phyloP scores from a whole-genome alignment of 306 rosid species.

The Vigna radiata region DNA sequence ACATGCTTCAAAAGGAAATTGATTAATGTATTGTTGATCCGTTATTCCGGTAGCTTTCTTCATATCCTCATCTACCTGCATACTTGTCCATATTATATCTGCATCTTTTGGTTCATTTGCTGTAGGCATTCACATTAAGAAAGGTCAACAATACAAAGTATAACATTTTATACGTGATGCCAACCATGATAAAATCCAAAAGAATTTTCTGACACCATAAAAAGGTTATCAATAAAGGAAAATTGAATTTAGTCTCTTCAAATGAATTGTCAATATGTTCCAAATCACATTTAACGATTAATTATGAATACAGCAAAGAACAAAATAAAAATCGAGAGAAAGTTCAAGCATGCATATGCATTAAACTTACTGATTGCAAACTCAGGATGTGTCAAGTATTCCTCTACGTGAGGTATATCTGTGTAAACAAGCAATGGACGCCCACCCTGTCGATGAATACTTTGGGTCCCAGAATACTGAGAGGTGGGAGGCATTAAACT shows the following conservation, averaged over 20 bases:
- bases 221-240: slow-evolving; percentile 24
- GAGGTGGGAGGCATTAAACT: slow-evolving; percentile 36
- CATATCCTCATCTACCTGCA: slow-evolving; percentile 84
- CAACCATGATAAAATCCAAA: slow-evolving; percentile 24
- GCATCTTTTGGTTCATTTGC: slow-evolving; percentile 88
- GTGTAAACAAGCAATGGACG: slow-evolving; percentile 71
- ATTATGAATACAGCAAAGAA: slow-evolving; percentile 11
- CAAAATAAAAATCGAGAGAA: not conserved
- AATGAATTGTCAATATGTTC: slow-evolving; percentile 6
- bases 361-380: slow-evolving; percentile 75
- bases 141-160: slow-evolving; percentile 37
- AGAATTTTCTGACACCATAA: not conserved
- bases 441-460: slow-evolving; percentile 47
- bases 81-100: slow-evolving; percentile 87
- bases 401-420: slow-evolving; percentile 89
- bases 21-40: slow-evolving; percentile 81
- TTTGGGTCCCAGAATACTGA: slow-evolving; percentile 48
- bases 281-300: not conserved
- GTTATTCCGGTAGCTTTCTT: slow-evolving; percentile 83
- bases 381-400: slow-evolving; percentile 72
- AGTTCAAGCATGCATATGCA: slow-evolving; percentile 35
- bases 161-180: not conserved
- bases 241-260: slow-evolving; percentile 13
- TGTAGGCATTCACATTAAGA: slow-evolving; percentile 50
- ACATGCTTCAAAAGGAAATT: slow-evolving; percentile 95